These are phyloP conservation scores for Curvularia hawaiiensis DNA, from an alignment of 2,329 filamentous ascomycete species.

Conservation along the genomic window DNA sequence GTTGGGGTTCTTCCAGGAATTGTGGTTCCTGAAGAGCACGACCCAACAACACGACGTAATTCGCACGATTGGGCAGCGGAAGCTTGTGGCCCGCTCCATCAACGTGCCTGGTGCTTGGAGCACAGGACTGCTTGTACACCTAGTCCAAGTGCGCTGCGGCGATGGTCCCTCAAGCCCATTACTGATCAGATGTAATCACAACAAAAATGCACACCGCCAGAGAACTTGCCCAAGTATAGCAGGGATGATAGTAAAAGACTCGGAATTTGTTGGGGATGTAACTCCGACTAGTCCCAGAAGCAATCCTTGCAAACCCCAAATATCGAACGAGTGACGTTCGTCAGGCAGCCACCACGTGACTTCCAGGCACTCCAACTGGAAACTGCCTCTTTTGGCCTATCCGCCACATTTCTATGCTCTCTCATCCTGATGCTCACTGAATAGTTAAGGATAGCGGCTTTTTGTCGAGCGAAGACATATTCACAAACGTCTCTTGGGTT, in stretches of 20 bases:
- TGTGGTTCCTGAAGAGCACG: conserved; percentile 11
- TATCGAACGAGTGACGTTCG: not conserved
- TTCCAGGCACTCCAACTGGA: not conserved
- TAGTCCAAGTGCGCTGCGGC: not conserved
- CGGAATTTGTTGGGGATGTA: not conserved
- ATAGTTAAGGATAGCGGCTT: not conserved
- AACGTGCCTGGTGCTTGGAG: not conserved
- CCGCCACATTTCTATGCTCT: not conserved
- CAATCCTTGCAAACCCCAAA: not conserved
- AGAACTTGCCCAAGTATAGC: not conserved
- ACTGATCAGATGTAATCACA: not conserved
- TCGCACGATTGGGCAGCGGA: not conserved
- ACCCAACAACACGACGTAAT: conserved; percentile 10
- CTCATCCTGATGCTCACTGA: not conserved
- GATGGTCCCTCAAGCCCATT: no score
- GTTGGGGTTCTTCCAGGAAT: conserved; percentile 11
- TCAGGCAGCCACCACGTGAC: not conserved
- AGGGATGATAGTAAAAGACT: not conserved
- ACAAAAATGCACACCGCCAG: not conserved
- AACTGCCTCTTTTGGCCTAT: not conserved
- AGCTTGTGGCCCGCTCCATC: not conserved
- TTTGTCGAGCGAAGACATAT: not conserved
- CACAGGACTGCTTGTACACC: not conserved
- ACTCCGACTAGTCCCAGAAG: not conserved
- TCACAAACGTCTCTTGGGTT: not conserved